Conservation (phyloP, 129 eudicot genomes). For the Helichrysum umbraculigerum region DNA sequence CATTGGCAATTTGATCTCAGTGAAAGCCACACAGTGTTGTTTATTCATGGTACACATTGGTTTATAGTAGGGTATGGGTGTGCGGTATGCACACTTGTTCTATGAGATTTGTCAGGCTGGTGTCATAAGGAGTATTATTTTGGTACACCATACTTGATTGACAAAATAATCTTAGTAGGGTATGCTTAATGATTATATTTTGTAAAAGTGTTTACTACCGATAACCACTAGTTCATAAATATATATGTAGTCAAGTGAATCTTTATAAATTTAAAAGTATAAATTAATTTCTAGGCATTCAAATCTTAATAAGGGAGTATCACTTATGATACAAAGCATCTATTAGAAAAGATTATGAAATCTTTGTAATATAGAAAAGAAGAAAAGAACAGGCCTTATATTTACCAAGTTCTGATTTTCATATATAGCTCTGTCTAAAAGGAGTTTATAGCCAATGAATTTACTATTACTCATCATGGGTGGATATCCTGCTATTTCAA, state of each 20-base stretch:
- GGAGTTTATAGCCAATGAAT: background rate
- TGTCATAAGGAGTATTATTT: background rate
- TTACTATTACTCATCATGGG: background rate
- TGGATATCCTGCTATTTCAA: background rate
- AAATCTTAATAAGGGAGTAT: too few species aligned
- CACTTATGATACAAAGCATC: background rate
- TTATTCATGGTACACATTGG: background rate
- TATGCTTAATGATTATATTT: background rate
- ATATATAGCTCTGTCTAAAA: background rate
- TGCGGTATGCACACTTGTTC: background rate
- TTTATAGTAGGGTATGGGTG: slow-evolving; percentile 3
- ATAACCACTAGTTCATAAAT: background rate
- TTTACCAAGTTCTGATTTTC: background rate
- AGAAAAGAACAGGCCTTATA: background rate
- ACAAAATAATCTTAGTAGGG: background rate
- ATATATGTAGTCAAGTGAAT: background rate
- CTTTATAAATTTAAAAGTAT: background rate
- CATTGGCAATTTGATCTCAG: background rate
- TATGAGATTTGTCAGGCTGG: background rate
- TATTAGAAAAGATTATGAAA: background rate
- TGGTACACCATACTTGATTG: background rate
- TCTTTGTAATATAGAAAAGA: too few species aligned
- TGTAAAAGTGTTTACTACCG: background rate
- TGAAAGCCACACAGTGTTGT: too few species aligned
- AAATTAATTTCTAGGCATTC: background rate